Conservation (phyloP, 768 basidiomycete genomes). For the Strobilomyces dryophilus region DNA sequence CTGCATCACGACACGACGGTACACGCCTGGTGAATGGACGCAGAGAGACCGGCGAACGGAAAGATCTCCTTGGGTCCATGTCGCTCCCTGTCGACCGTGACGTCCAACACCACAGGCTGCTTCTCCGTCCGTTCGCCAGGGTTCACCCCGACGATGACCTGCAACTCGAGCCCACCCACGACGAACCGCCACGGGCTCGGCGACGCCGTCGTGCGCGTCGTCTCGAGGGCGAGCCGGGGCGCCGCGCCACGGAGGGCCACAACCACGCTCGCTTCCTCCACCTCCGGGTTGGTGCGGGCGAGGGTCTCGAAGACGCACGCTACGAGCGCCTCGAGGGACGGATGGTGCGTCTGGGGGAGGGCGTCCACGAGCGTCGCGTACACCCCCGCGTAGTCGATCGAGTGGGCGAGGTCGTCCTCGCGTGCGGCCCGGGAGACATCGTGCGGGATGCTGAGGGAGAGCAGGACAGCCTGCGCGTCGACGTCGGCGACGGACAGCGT, state of each 20-base stretch:
- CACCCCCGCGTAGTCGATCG: slow-evolving; percentile 59
- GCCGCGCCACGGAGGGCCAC: slow-evolving; percentile 47
- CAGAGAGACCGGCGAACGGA: slow-evolving; percentile 22
- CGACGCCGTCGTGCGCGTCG: slow-evolving; percentile 24
- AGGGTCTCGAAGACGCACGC: slow-evolving; percentile 38
- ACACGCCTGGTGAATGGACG: slow-evolving; percentile 29
- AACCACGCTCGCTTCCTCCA: slow-evolving; percentile 39
- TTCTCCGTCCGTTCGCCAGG: slow-evolving; percentile 58
- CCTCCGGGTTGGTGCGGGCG: slow-evolving; percentile 31
- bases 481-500: slow-evolving; percentile 34
- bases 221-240: slow-evolving; percentile 40
- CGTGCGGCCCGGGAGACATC: slow-evolving; percentile 47
- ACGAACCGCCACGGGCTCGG: slow-evolving; percentile 20
- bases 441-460: slow-evolving; percentile 49
- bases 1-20: not conserved
- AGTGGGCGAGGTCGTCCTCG: slow-evolving; percentile 50
- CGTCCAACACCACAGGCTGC: slow-evolving; percentile 55
- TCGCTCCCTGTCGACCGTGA: slow-evolving; percentile 32
- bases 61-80: not conserved
- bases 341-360: slow-evolving; percentile 29
- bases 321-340: slow-evolving; percentile 45
- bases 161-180: slow-evolving; percentile 42
- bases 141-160: slow-evolving; percentile 64
- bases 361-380: slow-evolving; percentile 27
- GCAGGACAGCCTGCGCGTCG: slow-evolving; percentile 46